These are phyloP conservation scores for Ramularia collo-cygni DNA, from an alignment of 2,329 filamentous ascomycete genomes.

Conservation along the genomic window DNA sequence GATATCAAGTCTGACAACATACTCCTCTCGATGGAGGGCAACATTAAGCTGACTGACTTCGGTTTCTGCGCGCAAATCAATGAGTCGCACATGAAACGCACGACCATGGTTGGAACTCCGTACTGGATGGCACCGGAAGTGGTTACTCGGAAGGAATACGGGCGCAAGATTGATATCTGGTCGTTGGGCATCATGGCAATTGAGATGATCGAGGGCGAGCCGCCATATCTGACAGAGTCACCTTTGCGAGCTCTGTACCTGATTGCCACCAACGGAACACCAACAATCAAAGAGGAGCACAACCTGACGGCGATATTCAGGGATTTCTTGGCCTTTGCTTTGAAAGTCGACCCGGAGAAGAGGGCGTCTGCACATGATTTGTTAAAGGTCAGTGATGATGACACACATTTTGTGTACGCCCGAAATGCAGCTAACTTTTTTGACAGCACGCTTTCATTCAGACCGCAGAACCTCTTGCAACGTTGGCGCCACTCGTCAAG, in stretches of 20 bases:
- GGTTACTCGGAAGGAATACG: conserved; percentile 94
- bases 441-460: conserved; percentile 44
- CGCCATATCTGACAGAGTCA: conserved; percentile 91
- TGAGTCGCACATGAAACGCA: conserved; percentile 92
- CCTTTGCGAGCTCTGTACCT: conserved; percentile 88
- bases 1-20: conserved; percentile 99
- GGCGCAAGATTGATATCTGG: conserved; percentile 98
- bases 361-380: conserved; percentile 90
- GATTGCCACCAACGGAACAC: conserved; percentile 95
- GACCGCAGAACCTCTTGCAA: conserved; percentile 49
- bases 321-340: conserved; percentile 85
- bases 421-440: conserved; percentile 13
- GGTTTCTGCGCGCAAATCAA: conserved; percentile 99
- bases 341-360: conserved; percentile 97
- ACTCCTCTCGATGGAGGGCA: conserved; percentile 82
- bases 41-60: conserved; percentile 98
- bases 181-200: conserved; percentile 98
- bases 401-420: not conserved
- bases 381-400: conserved; percentile 63
- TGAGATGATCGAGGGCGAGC: conserved; percentile 99
- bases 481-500: conserved; percentile 78
- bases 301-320: conserved; percentile 73
- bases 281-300: conserved; percentile 87
- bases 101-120: conserved; percentile 97
- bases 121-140: conserved; percentile 99